Base-by-base conservation (phyloP, 2,329 filamentous ascomycete genomes). In the Domatiomyces catenatus region DNA sequence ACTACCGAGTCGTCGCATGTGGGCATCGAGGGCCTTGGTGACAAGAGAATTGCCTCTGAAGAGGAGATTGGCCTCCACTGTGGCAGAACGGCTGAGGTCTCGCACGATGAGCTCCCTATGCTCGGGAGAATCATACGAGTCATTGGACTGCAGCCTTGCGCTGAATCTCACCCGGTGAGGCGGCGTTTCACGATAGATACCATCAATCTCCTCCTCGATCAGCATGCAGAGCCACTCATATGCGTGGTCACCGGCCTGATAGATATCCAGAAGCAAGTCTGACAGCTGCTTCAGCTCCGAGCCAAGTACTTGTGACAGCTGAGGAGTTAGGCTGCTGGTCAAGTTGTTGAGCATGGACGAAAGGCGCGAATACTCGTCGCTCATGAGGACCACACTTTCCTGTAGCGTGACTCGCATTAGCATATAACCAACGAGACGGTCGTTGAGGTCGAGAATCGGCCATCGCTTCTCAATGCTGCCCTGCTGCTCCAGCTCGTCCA, bases 171-270 rank as follows among this genome's bases (percentile, higher is more conserved):
- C 63, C 39, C 77, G 63, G 54, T 70, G 86, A 55, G 83, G 77
- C 0, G 83, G 79, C 12, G 81, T 80, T 59, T 94, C 88, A 62
- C 83, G 93, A 50, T 87, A 80, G 17, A 92, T 81, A 0, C 90
- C 90, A 61, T 96, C 92, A 51, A 98, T 96, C 66, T 98, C 92
- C 62, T 96, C 90, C 66, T 98, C 92, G 0, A 95, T 86, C 42
- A 98, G 72, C 2, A 86, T 82, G 73, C 87, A 92, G 19, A 98
- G 75, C 92, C 92, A 98, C 52, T 95, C 87, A 44, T 77, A 76
- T 2, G 86, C 84, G 39, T 79, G 79, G 0, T 86, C 87, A 2
- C 88, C 90, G 2, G 94, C 89, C 63, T 98, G 92, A 61, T 90
- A 98, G 48, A 98, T 94, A 63, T 96, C 93, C 2, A 80, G 78